phyloP scores from a whole-genome alignment of 2,329 filamentous ascomycete species.

The Ophiocordyceps camponoti-leonardi region DNA sequence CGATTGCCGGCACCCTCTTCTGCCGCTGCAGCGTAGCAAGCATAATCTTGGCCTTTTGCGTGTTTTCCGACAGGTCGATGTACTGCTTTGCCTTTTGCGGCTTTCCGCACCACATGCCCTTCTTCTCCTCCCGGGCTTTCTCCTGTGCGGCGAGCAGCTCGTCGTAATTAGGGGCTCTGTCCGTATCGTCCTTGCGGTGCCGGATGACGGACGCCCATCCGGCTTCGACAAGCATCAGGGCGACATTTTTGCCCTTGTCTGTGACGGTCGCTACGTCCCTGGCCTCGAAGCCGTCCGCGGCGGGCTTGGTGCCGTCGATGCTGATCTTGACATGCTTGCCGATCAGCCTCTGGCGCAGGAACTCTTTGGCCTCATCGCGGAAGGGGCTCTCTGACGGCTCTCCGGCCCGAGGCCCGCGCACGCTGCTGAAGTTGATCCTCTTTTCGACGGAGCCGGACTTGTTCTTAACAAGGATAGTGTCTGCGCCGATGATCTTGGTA shows the following conservation, averaged over 20 bases:
- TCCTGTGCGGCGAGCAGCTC: constrained; percentile 68
- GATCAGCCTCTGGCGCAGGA: constrained; percentile 80
- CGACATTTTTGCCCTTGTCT: constrained; percentile 73
- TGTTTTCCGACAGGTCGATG: constrained; percentile 76
- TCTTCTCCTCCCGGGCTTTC: constrained; percentile 68
- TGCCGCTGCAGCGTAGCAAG: constrained; percentile 75
- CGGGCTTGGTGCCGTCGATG: constrained; percentile 81
- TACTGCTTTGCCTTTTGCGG: constrained; percentile 67
- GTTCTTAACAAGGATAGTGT: constrained; percentile 73
- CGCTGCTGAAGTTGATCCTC: constrained; percentile 80
- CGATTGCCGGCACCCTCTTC: constrained; percentile 79
- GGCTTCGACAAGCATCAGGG: constrained; percentile 69
- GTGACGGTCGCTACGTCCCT: constrained; percentile 85
- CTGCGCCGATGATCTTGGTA: constrained; percentile 69
- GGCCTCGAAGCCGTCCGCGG: constrained; percentile 79
- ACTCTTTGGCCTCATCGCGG: constrained; percentile 89
- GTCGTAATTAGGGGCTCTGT: constrained; percentile 88
- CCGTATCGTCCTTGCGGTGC: constrained; percentile 86
- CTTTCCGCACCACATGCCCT: constrained; percentile 92
- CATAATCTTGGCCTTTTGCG: constrained; percentile 93
- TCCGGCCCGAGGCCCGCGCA: constrained; percentile 78
- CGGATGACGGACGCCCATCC: constrained; percentile 90
- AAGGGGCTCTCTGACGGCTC: constrained; percentile 81
- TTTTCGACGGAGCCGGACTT: constrained; percentile 70
- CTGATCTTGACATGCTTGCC: constrained; percentile 86